A percentile compares a stretch with the other conserved stretches of the same genome.
These are phyloP conservation scores for Collybiopsis luxurians DNA, from an alignment of 768 basidiomycete genomes.

Conservation along the genomic window DNA sequence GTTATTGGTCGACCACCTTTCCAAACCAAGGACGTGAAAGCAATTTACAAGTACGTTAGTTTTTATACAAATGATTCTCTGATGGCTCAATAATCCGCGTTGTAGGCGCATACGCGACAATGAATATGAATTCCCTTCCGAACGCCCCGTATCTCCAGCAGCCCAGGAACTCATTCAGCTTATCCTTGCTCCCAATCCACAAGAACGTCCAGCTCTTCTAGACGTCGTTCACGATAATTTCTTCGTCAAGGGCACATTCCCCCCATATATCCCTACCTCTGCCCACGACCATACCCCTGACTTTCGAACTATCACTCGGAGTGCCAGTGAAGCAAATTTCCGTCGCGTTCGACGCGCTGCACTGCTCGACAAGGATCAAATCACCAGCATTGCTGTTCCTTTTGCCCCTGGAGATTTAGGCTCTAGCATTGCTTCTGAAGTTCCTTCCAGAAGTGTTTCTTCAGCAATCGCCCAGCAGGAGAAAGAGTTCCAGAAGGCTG, in stretches of 20 bases:
- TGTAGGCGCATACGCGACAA: conserved; percentile 88
- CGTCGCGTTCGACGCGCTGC: conserved; percentile 59
- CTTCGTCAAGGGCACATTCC: conserved; percentile 80
- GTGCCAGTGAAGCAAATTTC: conserved; percentile 68
- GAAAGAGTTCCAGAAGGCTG: conserved; percentile 94
- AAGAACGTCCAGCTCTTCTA: conserved; percentile 76
- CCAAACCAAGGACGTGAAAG: conserved; percentile 97
- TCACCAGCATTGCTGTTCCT: conserved; percentile 40
- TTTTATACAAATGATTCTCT: neutral
- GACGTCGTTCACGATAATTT: conserved; percentile 84
- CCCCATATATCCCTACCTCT: conserved; percentile 73
- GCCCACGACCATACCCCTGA: conserved; percentile 76
- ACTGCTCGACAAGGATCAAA: conserved; percentile 62
- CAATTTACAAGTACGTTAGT: conserved; percentile 88
- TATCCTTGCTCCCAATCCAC: conserved; percentile 85
- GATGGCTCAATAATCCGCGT: neutral
- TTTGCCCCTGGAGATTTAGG: conserved; percentile 20
- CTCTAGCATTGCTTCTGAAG: conserved; percentile 3
- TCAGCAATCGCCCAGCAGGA: conserved; percentile 81
- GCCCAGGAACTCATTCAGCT: conserved; percentile 75
- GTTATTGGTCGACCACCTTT: conserved; percentile 95
- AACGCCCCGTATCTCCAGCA: conserved; percentile 66
- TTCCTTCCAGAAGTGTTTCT: conserved; percentile 37
- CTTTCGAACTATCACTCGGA: conserved; percentile 63
- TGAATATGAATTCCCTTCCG: conserved; percentile 87